Conservation (phyloP, 768 basidiomycete genomes). For the Tephrocybe sp. region DNA sequence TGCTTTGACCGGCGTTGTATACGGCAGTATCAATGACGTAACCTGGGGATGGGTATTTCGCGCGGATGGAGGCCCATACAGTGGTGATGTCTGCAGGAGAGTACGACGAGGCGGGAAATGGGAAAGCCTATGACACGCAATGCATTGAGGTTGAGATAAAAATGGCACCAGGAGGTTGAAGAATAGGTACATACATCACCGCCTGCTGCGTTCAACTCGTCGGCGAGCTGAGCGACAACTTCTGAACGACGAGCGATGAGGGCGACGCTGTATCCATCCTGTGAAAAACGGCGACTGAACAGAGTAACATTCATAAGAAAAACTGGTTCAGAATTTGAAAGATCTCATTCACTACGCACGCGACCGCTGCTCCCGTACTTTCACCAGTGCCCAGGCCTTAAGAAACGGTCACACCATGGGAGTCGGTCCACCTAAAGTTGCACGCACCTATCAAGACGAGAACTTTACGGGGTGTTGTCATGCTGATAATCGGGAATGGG, state of each 20-base stretch:
- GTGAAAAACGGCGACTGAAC: constrained; percentile 53
- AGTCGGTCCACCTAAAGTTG: background rate
- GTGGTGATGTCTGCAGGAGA: constrained; percentile 47
- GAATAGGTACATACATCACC: constrained; percentile 45
- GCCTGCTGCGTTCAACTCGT: constrained; percentile 51
- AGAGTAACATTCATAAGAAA: background rate
- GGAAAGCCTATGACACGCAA: constrained; percentile 39
- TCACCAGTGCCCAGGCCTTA: constrained; percentile 41
- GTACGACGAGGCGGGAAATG: constrained; percentile 51
- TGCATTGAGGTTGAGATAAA: too few relatives aligned
- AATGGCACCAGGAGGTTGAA: background rate
- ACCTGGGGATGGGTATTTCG: constrained; percentile 42
- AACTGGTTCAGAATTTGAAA: background rate
- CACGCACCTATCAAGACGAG: background rate
- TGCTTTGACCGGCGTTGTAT: constrained; percentile 55
- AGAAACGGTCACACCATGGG: background rate
- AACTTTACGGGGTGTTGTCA: background rate
- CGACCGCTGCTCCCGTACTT: constrained; percentile 55
- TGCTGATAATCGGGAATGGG: too few relatives aligned
- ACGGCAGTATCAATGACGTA: constrained; percentile 56
- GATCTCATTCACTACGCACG: constrained; percentile 39
- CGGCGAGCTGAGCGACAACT: constrained; percentile 46
- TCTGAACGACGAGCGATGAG: constrained; percentile 57
- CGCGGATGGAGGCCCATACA: constrained; percentile 43
- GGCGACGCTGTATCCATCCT: constrained; percentile 61